Percentiles rank a stretch among this genome's conserved stretches.
phyloP scores from a whole-genome alignment of 192 early-diverging fungal genomes.

The Coemansia reversa region DNA sequence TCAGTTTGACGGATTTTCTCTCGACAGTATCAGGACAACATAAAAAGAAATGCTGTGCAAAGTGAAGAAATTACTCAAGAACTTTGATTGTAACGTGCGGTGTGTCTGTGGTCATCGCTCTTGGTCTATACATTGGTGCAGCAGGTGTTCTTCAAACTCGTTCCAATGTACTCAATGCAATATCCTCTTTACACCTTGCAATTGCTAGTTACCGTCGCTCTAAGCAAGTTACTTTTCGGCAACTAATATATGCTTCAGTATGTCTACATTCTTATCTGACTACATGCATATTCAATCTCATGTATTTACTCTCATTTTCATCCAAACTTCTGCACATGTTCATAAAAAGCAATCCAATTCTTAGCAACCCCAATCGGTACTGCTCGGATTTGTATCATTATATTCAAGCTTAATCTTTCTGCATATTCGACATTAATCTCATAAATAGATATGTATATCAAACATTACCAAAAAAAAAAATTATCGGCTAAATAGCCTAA shows the following conservation, averaged over 20 bases:
- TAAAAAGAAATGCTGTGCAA: slow-evolving; percentile 27
- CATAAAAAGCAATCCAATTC: slow-evolving; percentile 2
- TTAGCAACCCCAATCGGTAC: background rate
- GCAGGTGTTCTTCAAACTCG: slow-evolving; percentile 34
- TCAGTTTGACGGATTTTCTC: slow-evolving; percentile 3
- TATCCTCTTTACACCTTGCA: slow-evolving; percentile 28
- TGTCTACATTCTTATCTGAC: background rate
- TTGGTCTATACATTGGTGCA: slow-evolving; percentile 53
- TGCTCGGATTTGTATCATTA: slow-evolving; percentile 1
- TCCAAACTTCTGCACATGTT: background rate
- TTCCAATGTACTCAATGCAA: slow-evolving; percentile 51
- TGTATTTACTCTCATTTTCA: background rate
- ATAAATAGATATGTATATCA: background rate
- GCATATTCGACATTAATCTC: background rate
- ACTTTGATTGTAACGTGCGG: slow-evolving; percentile 46
- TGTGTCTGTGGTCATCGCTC: slow-evolving; percentile 44
- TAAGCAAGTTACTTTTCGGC: background rate
- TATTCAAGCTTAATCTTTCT: background rate
- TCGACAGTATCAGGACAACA: background rate
- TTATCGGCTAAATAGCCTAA: background rate
- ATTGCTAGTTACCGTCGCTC: slow-evolving; percentile 1
- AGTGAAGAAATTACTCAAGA: slow-evolving; percentile 19
- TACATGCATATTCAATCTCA: background rate
- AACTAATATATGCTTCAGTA: background rate
- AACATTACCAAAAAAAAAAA: background rate